Conservation (phyloP, 371 early-diverging fungal species). For the Coemansia sp. region DNA sequence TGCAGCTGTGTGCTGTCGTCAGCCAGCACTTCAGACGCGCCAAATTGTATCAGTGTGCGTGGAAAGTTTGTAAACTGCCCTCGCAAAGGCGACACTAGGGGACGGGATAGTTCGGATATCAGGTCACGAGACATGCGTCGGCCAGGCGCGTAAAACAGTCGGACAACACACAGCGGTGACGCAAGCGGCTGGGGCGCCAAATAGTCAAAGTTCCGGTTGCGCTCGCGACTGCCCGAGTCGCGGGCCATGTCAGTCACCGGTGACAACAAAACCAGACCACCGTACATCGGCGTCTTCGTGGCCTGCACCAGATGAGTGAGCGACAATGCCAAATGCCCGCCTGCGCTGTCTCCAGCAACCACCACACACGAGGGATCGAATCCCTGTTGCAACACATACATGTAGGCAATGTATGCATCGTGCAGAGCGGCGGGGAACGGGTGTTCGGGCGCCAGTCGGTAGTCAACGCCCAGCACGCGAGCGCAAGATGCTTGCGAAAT, state of each 20-base stretch:
- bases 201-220: constrained; percentile 19
- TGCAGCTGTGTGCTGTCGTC: constrained; percentile 22
- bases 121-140: not conserved
- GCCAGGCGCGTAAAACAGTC: constrained; percentile 34
- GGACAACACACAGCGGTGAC: constrained; percentile 3
- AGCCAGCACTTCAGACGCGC: constrained; percentile 18
- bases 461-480: constrained; percentile 59
- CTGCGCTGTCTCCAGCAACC: constrained; percentile 76
- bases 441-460: constrained; percentile 76
- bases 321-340: constrained; percentile 57
- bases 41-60: constrained; percentile 37
- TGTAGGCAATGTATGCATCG: constrained; percentile 72
- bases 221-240: constrained; percentile 11
- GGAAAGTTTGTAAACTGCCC: constrained; percentile 31
- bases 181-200: constrained; percentile 1
- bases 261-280: constrained; percentile 5
- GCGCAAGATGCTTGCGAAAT: constrained; percentile 37
- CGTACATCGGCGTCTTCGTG: not conserved
- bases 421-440: constrained; percentile 80
- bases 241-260: constrained; percentile 34
- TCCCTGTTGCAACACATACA: constrained; percentile 62
- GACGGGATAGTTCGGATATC: not conserved
- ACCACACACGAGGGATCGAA: constrained; percentile 64
- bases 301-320: constrained; percentile 20
- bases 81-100: constrained; percentile 33